Evolutionary conservation across 495 filamentous ascomycete genomes (phyloP).

Genomic region (Aspergillus heteromorphus): DNA sequence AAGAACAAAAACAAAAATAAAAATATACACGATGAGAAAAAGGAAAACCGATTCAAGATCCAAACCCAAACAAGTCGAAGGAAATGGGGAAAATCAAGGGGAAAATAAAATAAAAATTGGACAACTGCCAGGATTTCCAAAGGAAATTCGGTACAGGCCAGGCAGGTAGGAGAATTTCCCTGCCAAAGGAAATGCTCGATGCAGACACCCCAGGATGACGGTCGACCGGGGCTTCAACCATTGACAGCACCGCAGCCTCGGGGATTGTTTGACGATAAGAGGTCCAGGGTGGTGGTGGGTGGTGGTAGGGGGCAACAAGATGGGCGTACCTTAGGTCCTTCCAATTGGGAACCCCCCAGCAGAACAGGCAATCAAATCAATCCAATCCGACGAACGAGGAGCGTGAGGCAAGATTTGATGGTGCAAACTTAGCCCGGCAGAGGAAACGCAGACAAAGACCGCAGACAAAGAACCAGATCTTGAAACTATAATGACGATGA

Average conservation of each 20-base stretch:
- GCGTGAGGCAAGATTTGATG: not conserved
- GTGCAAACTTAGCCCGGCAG: not conserved
- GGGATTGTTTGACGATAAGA: not conserved
- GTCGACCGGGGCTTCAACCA: not conserved
- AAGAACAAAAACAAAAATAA: constrained; percentile 6
- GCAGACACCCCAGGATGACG: not conserved
- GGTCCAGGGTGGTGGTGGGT: not conserved
- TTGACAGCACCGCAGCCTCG: not conserved
- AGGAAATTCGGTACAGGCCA: not conserved
- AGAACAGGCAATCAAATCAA: not conserved
- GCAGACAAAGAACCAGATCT: constrained; percentile 12
- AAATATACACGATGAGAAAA: no score
- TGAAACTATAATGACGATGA: not conserved
- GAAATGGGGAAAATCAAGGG: constrained; percentile 1
- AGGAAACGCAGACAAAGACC: not conserved
- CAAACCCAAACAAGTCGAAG: no score
- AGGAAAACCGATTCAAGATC: no score
- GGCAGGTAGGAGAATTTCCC: not conserved
- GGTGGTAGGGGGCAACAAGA: not conserved
- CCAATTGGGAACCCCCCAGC: not conserved
- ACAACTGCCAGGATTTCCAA: not conserved
- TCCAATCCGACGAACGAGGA: not conserved
- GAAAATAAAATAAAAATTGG: no score
- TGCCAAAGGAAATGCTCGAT: not conserved
- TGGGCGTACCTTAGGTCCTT: not conserved